A percentile compares a stretch with the other conserved stretches of the same genome.
Conservation (phyloP, 2,329 filamentous ascomycete species). For the Colletotrichum aenigma region DNA sequence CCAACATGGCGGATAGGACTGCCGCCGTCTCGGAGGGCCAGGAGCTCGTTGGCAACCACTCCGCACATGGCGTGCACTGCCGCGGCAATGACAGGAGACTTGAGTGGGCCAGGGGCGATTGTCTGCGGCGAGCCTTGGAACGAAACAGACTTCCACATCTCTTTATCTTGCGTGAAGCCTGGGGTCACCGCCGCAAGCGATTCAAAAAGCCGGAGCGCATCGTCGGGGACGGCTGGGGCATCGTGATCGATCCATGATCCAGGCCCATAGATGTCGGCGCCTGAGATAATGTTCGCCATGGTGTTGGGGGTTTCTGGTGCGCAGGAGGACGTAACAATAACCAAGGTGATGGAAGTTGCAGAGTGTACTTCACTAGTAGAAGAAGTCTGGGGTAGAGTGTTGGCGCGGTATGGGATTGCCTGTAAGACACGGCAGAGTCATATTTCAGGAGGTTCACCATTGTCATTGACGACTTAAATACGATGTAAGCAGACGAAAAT, state of each 20-base stretch:
- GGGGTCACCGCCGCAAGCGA: background rate
- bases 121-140: background rate
- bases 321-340: background rate
- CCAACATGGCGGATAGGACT: background rate
- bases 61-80: background rate
- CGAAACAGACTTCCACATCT: background rate
- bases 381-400: rapidly evolving
- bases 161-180: background rate
- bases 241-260: background rate
- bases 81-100: background rate
- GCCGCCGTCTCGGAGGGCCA: background rate
- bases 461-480: background rate
- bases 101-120: background rate
- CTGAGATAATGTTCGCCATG: background rate
- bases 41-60: background rate
- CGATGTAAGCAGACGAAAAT: background rate
- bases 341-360: background rate
- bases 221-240: background rate
- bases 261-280: background rate
- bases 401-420: background rate
- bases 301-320: background rate
- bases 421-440: background rate
- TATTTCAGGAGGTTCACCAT: background rate
- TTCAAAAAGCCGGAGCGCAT: background rate
- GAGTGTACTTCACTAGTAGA: background rate